Evolutionary conservation across 1,284 basidiomycete genomes (phyloP).

Genomic region (Cryptococcus sp.): DNA sequence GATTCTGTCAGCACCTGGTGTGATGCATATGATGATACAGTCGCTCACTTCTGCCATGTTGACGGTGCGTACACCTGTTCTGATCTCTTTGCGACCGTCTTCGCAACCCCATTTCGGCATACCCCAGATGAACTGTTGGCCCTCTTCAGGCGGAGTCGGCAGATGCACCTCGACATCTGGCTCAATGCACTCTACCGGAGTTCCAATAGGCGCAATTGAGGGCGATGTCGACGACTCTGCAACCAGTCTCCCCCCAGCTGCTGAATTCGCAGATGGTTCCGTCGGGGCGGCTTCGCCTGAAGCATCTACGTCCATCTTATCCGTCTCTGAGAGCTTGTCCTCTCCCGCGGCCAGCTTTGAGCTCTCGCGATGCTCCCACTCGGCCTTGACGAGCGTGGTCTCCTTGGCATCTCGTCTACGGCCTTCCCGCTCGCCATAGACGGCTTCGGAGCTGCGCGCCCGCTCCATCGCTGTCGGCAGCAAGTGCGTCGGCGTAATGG

Average conservation of each 20-base stretch:
- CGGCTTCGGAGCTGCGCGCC: slow-evolving; percentile 45
- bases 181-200: neutral
- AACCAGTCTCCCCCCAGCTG: neutral
- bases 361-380: slow-evolving; percentile 20
- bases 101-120: slow-evolving; percentile 52
- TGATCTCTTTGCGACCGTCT: slow-evolving; percentile 43
- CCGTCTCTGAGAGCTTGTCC: slow-evolving; percentile 9
- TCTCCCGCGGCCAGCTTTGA: neutral
- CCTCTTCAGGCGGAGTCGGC: slow-evolving; percentile 11
- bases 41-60: slow-evolving; percentile 44
- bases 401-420: slow-evolving; percentile 24
- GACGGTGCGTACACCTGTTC: slow-evolving; percentile 47
- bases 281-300: neutral
- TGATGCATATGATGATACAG: neutral
- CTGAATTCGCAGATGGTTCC: neutral
- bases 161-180: slow-evolving; percentile 16
- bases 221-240: neutral
- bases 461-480: slow-evolving; percentile 44
- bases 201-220: neutral
- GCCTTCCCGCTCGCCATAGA: slow-evolving; percentile 21
- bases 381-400: slow-evolving; percentile 20
- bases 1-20: neutral
- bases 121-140: slow-evolving; percentile 40
- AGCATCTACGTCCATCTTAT: slow-evolving; percentile 30
- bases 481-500: slow-evolving; percentile 46